phyloP scores from a whole-genome alignment of 208 protist species.

The Leptomonas seymouri region DNA sequence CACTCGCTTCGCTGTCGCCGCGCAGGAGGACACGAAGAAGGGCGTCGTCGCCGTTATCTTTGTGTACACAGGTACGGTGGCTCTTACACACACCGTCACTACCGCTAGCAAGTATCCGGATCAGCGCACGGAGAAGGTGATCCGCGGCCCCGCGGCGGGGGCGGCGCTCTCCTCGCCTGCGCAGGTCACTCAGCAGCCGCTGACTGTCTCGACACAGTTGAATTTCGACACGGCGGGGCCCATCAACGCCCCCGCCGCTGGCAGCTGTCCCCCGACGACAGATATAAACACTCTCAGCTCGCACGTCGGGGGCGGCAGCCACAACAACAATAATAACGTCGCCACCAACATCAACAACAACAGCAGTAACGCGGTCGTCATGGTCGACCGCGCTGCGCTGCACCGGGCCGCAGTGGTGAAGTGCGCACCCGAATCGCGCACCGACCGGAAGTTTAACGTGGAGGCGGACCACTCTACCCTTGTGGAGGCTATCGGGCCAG shows the following conservation, averaged over 20 bases:
- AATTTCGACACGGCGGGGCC: neutral
- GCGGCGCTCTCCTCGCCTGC: slow-evolving; percentile 4
- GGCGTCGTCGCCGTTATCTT: slow-evolving; percentile 66
- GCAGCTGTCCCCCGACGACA: neutral
- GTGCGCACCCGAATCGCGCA: slow-evolving; percentile 19
- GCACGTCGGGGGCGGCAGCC: neutral
- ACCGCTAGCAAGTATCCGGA: slow-evolving; percentile 24
- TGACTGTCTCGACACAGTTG: neutral
- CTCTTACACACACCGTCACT: slow-evolving; percentile 20
- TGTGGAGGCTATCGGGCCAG: slow-evolving; percentile 33
- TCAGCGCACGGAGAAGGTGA: slow-evolving; percentile 51
- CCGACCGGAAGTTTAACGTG: slow-evolving; percentile 34
- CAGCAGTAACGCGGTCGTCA: neutral
- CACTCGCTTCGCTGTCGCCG: slow-evolving; percentile 64
- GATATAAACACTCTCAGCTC: neutral
- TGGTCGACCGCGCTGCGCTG: slow-evolving; percentile 22
- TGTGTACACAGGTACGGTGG: slow-evolving; percentile 63
- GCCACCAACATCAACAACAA: too few species aligned
- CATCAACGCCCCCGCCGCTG: neutral
- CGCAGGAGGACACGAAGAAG: slow-evolving; percentile 51
- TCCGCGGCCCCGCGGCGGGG: slow-evolving; percentile 8
- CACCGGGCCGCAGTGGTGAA: slow-evolving; percentile 35
- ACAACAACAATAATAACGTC: neutral
- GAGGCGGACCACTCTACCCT: slow-evolving; percentile 33
- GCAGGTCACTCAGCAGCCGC: slow-evolving; percentile 7